Base-by-base conservation (phyloP, 2,329 filamentous ascomycete genomes). In the Pestalotiopsis sp. region DNA sequence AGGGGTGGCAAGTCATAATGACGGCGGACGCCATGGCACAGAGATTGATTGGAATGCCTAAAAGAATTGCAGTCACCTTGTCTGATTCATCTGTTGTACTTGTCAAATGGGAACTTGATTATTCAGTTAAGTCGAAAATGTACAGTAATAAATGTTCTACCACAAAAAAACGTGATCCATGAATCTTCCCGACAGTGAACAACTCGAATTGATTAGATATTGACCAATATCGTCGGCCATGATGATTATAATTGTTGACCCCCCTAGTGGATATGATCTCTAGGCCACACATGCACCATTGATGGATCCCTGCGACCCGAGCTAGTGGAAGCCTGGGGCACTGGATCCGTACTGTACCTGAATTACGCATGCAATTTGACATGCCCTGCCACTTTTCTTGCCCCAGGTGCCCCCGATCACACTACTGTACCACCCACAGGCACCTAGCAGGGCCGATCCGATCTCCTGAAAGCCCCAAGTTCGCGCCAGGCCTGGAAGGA, bases 41-140 rank as follows among this genome's bases (percentile, higher is more conserved):
- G 73, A 69, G 25, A 61, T 72, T 14, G 75, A 76, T 67, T 77
- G 74, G 75, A 76, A 77, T 68, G 74, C 75, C 20, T 77, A 13
- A 61, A 23, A 11, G 7, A n/a, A 7, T 6, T 52, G 45, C 6
- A 3, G n/a, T 58, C n/a, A 20, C 52, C n/a, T 17, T 23, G 6
- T n/a, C 17, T 52, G 45, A 52, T 23, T 11, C 17, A 9, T n/a
- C 31, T 36, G 31, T 7, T 36, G 7, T n/a, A 20, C 17, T 23
- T 20, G 45, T 23, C 2, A 20, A 52, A n/a, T n/a, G 20, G n/a
- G 17, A n/a, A n/a, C 5, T n/a, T 17, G 17, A 7, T 52, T 23
- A 17, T 23, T 52, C 45, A 23, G 9, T 52, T 6, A n/a, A 17
- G n/a, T 52, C 9, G 3, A 9, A 7, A 52, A n/a, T 52, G n/a